Evolutionary conservation across 106 monocot species (phyloP).

Genomic region (Apostasia shenzhenica): DNA sequence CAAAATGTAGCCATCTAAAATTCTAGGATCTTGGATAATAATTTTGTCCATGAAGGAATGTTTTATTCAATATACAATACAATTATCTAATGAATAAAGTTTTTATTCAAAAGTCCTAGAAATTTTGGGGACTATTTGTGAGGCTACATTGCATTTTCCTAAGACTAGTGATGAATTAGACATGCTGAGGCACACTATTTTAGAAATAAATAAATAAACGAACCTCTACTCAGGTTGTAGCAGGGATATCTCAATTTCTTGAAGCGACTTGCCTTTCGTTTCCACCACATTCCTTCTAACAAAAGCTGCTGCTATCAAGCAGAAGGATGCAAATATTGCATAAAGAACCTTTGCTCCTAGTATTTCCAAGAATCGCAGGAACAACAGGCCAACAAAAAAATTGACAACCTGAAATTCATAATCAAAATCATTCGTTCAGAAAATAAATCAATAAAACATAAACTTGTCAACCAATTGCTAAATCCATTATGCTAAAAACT

Average conservation of each 20-base stretch:
- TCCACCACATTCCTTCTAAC: constrained; percentile 90
- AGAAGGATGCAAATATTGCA: constrained; percentile 60
- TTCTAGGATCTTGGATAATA: too few species aligned
- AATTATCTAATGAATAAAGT: too few species aligned
- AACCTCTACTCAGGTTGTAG: constrained; percentile 54
- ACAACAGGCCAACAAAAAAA: constrained; percentile 87
- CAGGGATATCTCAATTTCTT: constrained; percentile 94
- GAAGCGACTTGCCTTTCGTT: constrained; percentile 91
- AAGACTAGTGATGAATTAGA: too few species aligned
- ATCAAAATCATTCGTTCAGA: background rate
- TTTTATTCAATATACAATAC: too few species aligned
- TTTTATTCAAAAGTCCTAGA: too few species aligned
- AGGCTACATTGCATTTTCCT: too few species aligned
- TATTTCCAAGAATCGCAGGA: constrained; percentile 63
- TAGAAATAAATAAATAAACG: background rate
- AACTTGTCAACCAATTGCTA: too few species aligned
- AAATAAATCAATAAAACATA: background rate
- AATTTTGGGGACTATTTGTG: too few species aligned
- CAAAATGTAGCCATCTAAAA: too few species aligned
- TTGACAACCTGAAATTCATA: constrained; percentile 68
- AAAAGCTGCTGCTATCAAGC: constrained; percentile 70
- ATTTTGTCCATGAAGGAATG: too few species aligned
- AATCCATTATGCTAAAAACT: too few species aligned
- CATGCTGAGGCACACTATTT: too few species aligned
- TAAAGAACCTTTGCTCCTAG: constrained; percentile 71